Evolutionary conservation across 1,284 basidiomycete genomes (phyloP), one percentile per base, ranked within the genome.

Genomic region (Cutaneotrichosporon dermatis): DNA sequence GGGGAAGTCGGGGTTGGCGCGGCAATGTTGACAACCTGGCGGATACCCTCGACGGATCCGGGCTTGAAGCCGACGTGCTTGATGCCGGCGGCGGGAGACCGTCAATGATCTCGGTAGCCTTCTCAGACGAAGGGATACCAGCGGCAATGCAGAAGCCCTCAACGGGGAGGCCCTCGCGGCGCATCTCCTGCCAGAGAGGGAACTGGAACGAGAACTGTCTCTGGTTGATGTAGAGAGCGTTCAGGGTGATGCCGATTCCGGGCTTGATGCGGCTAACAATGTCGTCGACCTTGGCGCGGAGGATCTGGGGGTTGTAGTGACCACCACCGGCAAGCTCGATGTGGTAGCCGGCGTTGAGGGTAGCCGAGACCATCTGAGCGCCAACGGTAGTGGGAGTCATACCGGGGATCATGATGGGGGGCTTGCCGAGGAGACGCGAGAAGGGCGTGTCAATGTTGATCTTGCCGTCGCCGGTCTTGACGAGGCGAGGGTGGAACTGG

Each of bases 121-220:
- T 96, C 79, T 96, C 93, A 5, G 89, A 89, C 62, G 84, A 88
- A 3, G 93, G 92, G 67, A 96, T 90, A 75, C 93, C 92, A 57
- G 96, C 96, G 49, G 95, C 96, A 64, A 98, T 91, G 74, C 93
- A 97, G 81, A 99, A 96, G 50, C 96, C 95, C 81, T 99, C 94
- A 63, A 98, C 83, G 6, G 95, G 96, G 12, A 95, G 81, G 62
- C 95, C 95, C 76, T 98, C 96, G 62, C 86, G 86, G 63, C 92
- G 88, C 90, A 99, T 91, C 79, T 96, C 90, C 76, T 94, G 90
- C 94, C 94, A 98, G 36, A 97, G 83, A 35, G 96, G 95, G 78
- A 92, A 86, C 78, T 99, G 95, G 88, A 98, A 97, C 41, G 85
- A 83, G 79, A 97, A 98, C 74, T 98, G 95, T 66, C 90, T 89